Evolutionary conservation across 345 rosid species (phyloP), one percentile per base, ranked within the genome.

Genomic region (Eucalyptus tenuipes): DNA sequence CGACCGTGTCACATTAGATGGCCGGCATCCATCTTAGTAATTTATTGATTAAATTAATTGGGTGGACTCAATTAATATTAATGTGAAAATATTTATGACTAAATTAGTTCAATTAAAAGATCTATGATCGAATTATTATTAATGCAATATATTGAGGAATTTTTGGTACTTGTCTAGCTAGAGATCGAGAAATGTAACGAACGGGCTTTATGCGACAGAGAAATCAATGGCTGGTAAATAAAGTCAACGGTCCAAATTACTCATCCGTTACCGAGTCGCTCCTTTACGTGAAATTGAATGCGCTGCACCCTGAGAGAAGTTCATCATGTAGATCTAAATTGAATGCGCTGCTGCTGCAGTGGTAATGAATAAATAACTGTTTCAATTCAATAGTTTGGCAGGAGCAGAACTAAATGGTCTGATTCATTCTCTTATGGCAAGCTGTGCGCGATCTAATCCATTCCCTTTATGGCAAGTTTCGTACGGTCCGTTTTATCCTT

Each of bases 1-100:
- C 3, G 0, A 55, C 0, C 0, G 1, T 55, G 0, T 55, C 13
- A 22, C 4, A 52, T 17, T 17, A 50, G 1, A 17, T 1, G 2
- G 4, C 22, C 22, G 0, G 0, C 12, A 9, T 55, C 12, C 3
- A 24, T 22, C 10, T 55, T 2, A 55, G 6, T 10, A 4, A 55
- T 55, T 55, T 55, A 4, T 53, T 53, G 1, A 3, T 1, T 22
- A 9, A 22, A 55, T 55, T 55, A 24, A 24, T 24, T 24, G 3
- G 13, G 18, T 22, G 5, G 4, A 55, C 27, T 55, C 0, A 22
- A 9, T 55, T 4, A 1, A 1, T 55, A 55, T 24, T 24, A 55
- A 24, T 55, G 12, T 55, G 2, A 55, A 55, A 24, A 2, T 10
- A 55, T 55, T 55, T 55, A 55, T 8, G 12, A 55, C 0, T 24